Percentiles rank a stretch among this genome's conserved stretches.
phyloP scores from a whole-genome alignment of 495 filamentous ascomycete genomes.

The Aspergillus biplanus region DNA sequence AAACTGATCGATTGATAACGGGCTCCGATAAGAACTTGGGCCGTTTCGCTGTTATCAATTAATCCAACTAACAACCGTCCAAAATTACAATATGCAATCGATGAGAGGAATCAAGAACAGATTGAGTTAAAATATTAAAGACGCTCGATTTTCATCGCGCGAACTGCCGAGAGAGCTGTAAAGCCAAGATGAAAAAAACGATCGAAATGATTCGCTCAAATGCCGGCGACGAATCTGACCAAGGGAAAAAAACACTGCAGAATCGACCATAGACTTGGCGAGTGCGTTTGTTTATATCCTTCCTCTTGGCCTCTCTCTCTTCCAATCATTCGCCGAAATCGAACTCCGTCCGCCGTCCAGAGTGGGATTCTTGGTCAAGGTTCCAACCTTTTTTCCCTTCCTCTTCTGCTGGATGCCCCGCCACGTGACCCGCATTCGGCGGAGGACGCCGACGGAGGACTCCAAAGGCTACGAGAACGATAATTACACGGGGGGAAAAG shows the following conservation, averaged over 20 bases:
- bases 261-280: not conserved
- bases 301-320: not conserved
- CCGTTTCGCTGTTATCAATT: not conserved
- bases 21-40: not conserved
- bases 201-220: too few species aligned
- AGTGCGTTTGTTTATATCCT: not conserved
- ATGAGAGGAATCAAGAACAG: not conserved
- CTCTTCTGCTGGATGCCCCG: not conserved
- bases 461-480: not conserved
- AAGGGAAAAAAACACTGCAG: not conserved
- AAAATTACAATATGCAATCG: not conserved
- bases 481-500: too few species aligned
- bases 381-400: not conserved
- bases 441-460: not conserved
- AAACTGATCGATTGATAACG: not conserved
- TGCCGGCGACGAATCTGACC: not conserved
- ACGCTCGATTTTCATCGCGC: too few species aligned
- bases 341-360: not conserved
- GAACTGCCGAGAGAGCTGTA: too few species aligned
- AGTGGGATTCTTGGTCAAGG: not conserved
- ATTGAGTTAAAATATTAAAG: too few species aligned
- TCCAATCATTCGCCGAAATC: not conserved
- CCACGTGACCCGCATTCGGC: slow-evolving; percentile 1
- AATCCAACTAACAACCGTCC: not conserved
- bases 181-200: too few species aligned